These are phyloP conservation scores for Aspergillus avenaceus DNA, from an alignment of 495 filamentous ascomycete species.

Conservation along the genomic window DNA sequence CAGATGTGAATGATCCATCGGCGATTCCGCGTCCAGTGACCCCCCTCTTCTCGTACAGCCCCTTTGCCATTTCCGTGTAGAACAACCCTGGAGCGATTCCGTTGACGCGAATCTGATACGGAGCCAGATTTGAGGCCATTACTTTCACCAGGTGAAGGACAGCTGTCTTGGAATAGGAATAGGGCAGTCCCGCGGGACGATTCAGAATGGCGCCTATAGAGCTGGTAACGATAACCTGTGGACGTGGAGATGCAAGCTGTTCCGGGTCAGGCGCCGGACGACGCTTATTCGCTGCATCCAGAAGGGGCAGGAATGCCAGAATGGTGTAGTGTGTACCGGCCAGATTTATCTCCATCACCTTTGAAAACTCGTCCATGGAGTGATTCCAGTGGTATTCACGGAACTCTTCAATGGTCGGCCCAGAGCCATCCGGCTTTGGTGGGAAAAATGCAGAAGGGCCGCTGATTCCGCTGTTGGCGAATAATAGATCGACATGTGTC, in stretches of 20 bases:
- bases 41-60: background rate
- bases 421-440: conserved; percentile 20
- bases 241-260: conserved; percentile 42
- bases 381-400: conserved; percentile 42
- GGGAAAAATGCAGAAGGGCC: conserved; percentile 44
- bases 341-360: conserved; percentile 54
- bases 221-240: conserved; percentile 59
- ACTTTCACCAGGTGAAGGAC: conserved; percentile 60
- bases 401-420: conserved; percentile 43
- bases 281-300: conserved; percentile 54
- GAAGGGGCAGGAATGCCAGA: conserved; percentile 58
- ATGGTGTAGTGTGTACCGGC: conserved; percentile 57
- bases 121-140: conserved; percentile 45
- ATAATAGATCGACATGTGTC: conserved; percentile 57
- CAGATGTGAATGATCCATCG: conserved; percentile 37
- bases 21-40: conserved; percentile 2
- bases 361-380: conserved; percentile 50
- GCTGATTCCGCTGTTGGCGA: conserved; percentile 61
- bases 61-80: conserved; percentile 56
- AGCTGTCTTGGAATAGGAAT: conserved; percentile 59
- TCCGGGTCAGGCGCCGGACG: conserved; percentile 19
- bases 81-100: conserved; percentile 60
- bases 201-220: conserved; percentile 52
- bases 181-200: conserved; percentile 53
- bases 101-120: conserved; percentile 59